phyloP scores from a whole-genome alignment of 2,329 filamentous ascomycete genomes.

The Pyricularia sp. region DNA sequence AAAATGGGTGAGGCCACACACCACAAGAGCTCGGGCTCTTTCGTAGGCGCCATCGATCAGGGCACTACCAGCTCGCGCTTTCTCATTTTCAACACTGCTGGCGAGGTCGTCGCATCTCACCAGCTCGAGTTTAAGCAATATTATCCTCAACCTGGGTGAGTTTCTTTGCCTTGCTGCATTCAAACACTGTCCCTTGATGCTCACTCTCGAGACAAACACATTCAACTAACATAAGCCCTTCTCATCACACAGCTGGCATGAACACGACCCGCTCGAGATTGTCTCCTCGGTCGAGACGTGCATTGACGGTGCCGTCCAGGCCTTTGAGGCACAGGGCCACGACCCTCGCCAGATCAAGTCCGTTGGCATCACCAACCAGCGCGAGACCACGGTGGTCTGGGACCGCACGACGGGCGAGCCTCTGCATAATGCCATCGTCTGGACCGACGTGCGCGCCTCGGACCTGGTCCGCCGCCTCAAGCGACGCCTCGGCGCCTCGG shows the following conservation, averaged over 20 bases:
- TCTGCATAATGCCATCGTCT: slow-evolving; percentile 73
- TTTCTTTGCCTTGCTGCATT: not conserved
- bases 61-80: slow-evolving; percentile 72
- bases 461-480: slow-evolving; percentile 66
- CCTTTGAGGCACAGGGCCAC: slow-evolving; percentile 57
- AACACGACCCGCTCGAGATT: slow-evolving; percentile 72
- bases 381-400: slow-evolving; percentile 76
- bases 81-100: slow-evolving; percentile 64
- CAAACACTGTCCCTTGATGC: not conserved
- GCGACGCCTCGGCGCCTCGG: slow-evolving; percentile 52
- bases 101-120: slow-evolving; percentile 61
- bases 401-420: slow-evolving; percentile 68
- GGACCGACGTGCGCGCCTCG: slow-evolving; percentile 73
- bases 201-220: not conserved
- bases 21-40: slow-evolving; percentile 24
- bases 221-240: not conserved
- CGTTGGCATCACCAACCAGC: slow-evolving; percentile 75
- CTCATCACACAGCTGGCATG: slow-evolving; percentile 58
- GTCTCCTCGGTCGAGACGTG: slow-evolving; percentile 63
- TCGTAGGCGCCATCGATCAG: slow-evolving; percentile 71
- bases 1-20: slow-evolving; percentile 19
- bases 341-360: slow-evolving; percentile 59
- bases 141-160: slow-evolving; percentile 67
- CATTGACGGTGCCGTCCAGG: slow-evolving; percentile 62
- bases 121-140: slow-evolving; percentile 69